Conservation (phyloP, 1,284 basidiomycete species). For the Boletellus sp. region DNA sequence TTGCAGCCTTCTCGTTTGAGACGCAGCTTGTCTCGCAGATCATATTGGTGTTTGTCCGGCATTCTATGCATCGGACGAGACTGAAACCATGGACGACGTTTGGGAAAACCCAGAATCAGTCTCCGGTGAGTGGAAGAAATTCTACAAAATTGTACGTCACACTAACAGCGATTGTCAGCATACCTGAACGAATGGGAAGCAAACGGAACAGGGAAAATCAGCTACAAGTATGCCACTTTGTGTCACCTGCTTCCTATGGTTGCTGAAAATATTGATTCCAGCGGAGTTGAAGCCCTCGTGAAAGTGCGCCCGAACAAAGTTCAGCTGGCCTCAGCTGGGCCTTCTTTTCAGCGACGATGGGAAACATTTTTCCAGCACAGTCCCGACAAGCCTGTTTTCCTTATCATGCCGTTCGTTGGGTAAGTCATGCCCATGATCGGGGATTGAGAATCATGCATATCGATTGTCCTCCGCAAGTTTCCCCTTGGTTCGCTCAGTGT, state of each 20-base stretch:
- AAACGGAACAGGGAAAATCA: slow-evolving; percentile 2
- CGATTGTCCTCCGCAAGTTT: slow-evolving; percentile 8
- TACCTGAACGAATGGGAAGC: background rate
- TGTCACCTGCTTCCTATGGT: background rate
- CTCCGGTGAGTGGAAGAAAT: slow-evolving; percentile 28
- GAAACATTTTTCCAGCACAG: slow-evolving; percentile 32
- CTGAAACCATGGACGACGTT: slow-evolving; percentile 44
- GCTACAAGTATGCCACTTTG: slow-evolving; percentile 39
- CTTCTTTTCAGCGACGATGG: slow-evolving; percentile 39
- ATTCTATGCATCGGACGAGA: slow-evolving; percentile 39
- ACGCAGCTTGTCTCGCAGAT: slow-evolving; percentile 30
- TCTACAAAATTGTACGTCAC: background rate
- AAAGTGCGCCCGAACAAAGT: slow-evolving; percentile 38
- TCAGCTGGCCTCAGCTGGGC: slow-evolving; percentile 36
- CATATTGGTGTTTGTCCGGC: slow-evolving; percentile 39
- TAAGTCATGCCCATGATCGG: background rate
- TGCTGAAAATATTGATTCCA: slow-evolving; percentile 13
- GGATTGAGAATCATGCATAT: background rate
- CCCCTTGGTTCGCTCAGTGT: background rate
- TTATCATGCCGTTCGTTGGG: slow-evolving; percentile 17
- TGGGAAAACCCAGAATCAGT: slow-evolving; percentile 35
- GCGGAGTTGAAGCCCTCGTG: slow-evolving; percentile 37
- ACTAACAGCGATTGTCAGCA: background rate
- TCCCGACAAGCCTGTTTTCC: slow-evolving; percentile 24
- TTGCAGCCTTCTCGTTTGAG: background rate